Base-by-base conservation (phyloP, 2,329 filamentous ascomycete genomes). In the Fonsecaea nubica region DNA sequence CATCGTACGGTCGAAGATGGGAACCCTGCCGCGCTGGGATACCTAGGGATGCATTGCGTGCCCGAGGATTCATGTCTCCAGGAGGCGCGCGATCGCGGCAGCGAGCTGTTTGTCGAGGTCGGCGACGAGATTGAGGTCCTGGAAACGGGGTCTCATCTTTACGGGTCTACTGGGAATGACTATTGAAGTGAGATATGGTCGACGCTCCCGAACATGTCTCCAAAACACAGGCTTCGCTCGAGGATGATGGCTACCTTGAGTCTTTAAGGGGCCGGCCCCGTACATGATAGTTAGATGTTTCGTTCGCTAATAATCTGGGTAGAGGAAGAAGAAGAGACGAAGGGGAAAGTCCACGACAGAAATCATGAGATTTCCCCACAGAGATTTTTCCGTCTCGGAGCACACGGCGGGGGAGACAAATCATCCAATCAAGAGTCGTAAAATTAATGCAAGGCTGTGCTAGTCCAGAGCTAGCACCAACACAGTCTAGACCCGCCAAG, bases 11-110 rank as follows among this genome's bases (percentile, higher is more conserved):
- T 73, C 4, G 71, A 73, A 32, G 58, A 48, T 36, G 69, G 70
- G 4, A 73, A 73, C 48, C 62, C 62, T n/a, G 35, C 50, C 0
- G 71, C 71, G 18, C 65, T 73, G 13, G 71, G 71, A 1, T 73
- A 73, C 62, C 36, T 73, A 12, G 71, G 71, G 1, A 72, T 73
- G 70, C 71, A 73, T 59, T 73, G 71, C 38, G 71, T 72, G 10
- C 71, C 71, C 10, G 71, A 73, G 48, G 70, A 73, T 58, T 52
- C 61, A 36, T 54, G 50, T 8, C 64, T 73, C 52, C 64, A 62
- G 25, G 38, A 66, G 56, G 71, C 70, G 0, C 45, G 63, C 33
- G 64, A 61, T 40, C 67, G 60, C 38, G 32, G 21, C 1, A 21
- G 13, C 13, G 67, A 63, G 25, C 58, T 72, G n/a, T 70, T 65